Base-by-base conservation (phyloP, 805 yeast genomes). In the Metschnikowia koreensis region DNA sequence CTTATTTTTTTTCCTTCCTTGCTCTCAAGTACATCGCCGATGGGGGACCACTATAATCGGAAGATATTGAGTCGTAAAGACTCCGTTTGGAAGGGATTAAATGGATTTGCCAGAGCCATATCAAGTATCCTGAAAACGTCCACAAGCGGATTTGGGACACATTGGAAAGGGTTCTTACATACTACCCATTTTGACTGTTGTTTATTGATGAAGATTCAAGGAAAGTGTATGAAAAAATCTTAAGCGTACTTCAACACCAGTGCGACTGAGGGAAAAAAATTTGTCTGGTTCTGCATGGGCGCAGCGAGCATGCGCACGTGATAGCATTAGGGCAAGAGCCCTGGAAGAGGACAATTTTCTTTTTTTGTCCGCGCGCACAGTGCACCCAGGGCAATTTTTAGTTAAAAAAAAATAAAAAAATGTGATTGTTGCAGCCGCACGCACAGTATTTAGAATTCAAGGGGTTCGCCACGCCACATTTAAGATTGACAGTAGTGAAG, bases 151-250 rank as follows among this genome's bases (percentile, higher is more conserved):
- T 28, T 28, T 31, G 38, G 22, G 47, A 42, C 34, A 15, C 29
- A 34, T 8, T 9, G 11, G 13, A 13, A 45, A 28, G 44, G 58
- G 53, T 56, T 57, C 64, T 66, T 80, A 84, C 89, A 77, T 84
- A 84, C 89, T 84, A 81, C 87, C 77, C 89, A 84, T 84, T 77
- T 72, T 82, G 75, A 70, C 73, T 77, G 73, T 72, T 74, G 63
- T 58, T 63, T 60, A 57, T 59, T 53, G 54, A 49, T 47, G 50
- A 50, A 53, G 53, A 46, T 53, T 50, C 54, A 42, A 53, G 55
- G 55, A 46, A 52, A 44, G 48, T 50, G 50, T 47, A 53, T 57
- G 57, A 53, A 57, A 58, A 56, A 52, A 47, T 52, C 50, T 55
- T 48, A 48, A 53, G 44, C 22, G 50, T 39, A 48, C 38, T 45